A percentile compares a stretch with the other conserved stretches of the same genome.
Conservation (phyloP, 2,329 filamentous ascomycete genomes). For the Simplicillium sp. region DNA sequence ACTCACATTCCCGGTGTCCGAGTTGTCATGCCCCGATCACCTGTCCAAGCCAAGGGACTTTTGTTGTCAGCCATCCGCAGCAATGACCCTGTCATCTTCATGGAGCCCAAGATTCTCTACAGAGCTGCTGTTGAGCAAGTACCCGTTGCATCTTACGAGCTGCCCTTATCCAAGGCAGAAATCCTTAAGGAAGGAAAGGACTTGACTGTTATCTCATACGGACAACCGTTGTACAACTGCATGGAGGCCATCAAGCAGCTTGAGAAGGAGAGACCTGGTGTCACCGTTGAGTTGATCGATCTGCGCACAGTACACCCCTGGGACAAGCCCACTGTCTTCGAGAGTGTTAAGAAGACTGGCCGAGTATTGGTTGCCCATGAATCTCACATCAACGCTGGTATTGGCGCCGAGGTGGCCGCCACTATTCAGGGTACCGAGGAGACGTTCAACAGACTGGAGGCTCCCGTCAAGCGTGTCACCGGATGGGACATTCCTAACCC, state of each 20-base stretch:
- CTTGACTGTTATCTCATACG: slow-evolving; percentile 79
- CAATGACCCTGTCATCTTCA: slow-evolving; percentile 84
- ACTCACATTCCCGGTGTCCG: slow-evolving; percentile 78
- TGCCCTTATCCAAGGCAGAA: slow-evolving; percentile 80
- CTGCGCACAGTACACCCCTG: slow-evolving; percentile 83
- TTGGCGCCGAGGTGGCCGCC: slow-evolving; percentile 82
- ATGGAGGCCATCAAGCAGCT: slow-evolving; percentile 66
- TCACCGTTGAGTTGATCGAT: slow-evolving; percentile 79
- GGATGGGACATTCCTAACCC: slow-evolving; percentile 86
- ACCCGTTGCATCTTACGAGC: slow-evolving; percentile 67
- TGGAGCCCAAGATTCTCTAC: slow-evolving; percentile 92
- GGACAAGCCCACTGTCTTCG: slow-evolving; percentile 72
- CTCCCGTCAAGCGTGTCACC: slow-evolving; percentile 74
- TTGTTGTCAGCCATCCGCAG: slow-evolving; percentile 65
- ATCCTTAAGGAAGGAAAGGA: slow-evolving; percentile 71
- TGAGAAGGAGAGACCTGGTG: slow-evolving; percentile 59
- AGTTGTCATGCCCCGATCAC: slow-evolving; percentile 79
- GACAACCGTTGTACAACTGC: slow-evolving; percentile 81
- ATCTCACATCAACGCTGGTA: slow-evolving; percentile 80
- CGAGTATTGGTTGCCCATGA: slow-evolving; percentile 84
- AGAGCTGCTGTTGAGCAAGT: slow-evolving; percentile 88
- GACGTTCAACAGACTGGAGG: slow-evolving; percentile 75
- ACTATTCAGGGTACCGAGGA: slow-evolving; percentile 69
- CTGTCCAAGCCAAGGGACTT: slow-evolving; percentile 80
- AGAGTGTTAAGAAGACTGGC: slow-evolving; percentile 81